Evolutionary conservation across 1,284 basidiomycete genomes (phyloP).

Genomic region (Pseudozyma hubeiensis): DNA sequence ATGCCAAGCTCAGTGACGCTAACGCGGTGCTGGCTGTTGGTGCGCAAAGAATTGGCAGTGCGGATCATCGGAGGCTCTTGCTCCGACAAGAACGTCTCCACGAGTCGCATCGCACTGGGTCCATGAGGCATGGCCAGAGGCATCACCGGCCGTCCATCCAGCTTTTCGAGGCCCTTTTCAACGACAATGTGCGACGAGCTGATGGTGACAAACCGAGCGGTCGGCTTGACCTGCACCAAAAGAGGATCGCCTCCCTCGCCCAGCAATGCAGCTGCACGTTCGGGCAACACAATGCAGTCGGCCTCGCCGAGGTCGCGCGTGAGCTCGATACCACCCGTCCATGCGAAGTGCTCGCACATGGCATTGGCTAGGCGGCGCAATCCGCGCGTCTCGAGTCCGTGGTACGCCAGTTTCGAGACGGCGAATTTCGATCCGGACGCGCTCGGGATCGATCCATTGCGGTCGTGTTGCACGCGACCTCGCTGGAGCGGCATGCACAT

Average conservation of each 20-base stretch:
- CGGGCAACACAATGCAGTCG: slow-evolving; percentile 40
- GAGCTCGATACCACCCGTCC: slow-evolving; percentile 28
- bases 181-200: slow-evolving; percentile 14
- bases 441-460: slow-evolving; percentile 9
- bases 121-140: slow-evolving; percentile 53
- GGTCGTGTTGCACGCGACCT: slow-evolving; percentile 6
- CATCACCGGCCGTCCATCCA: slow-evolving; percentile 34
- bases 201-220: slow-evolving; percentile 35
- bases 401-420: slow-evolving; percentile 32
- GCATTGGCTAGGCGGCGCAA: slow-evolving; percentile 33
- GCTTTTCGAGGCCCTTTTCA: slow-evolving; percentile 18
- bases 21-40: slow-evolving; percentile 15
- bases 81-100: slow-evolving; percentile 45
- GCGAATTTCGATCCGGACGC: slow-evolving; percentile 7
- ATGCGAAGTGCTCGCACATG: slow-evolving; percentile 36
- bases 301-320: slow-evolving; percentile 30
- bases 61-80: slow-evolving; percentile 40
- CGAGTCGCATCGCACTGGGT: slow-evolving; percentile 36
- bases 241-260: slow-evolving; percentile 21
- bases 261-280: slow-evolving; percentile 12
- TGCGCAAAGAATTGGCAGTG: slow-evolving; percentile 11
- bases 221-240: slow-evolving; percentile 19
- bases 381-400: slow-evolving; percentile 34
- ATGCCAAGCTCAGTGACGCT: slow-evolving; percentile 19
- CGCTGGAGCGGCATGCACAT: slow-evolving; percentile 41